Percentiles rank a stretch among this genome's conserved stretches.
These are phyloP conservation scores for Thalassia testudinum DNA, from an alignment of 116 monocot genomes.

Conservation along the genomic window DNA sequence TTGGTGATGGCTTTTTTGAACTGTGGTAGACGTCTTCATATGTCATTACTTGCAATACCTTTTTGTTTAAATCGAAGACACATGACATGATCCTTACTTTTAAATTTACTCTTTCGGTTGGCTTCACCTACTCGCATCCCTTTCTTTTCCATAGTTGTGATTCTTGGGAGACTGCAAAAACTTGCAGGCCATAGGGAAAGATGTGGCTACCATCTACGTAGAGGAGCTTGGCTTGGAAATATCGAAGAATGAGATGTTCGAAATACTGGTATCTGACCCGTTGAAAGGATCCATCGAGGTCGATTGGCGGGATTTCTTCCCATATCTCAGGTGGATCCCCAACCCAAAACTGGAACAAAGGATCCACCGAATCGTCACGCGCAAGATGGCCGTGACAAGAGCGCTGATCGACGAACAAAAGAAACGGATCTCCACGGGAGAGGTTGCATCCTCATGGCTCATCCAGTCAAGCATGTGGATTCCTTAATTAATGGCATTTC, in stretches of 20 bases:
- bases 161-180: too few relatives aligned
- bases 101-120: background rate
- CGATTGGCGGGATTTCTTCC: conserved; percentile 99
- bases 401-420: conserved; percentile 59
- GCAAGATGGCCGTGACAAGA: conserved; percentile 48
- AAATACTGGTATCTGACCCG: conserved; percentile 58
- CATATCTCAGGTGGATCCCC: conserved; percentile 75
- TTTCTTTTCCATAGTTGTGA: background rate
- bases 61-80: background rate
- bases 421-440: conserved; percentile 43
- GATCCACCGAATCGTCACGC: conserved; percentile 30
- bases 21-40: background rate
- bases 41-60: background rate
- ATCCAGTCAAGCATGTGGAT: background rate
- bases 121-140: background rate
- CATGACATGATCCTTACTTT: background rate
- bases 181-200: conserved; percentile 63
- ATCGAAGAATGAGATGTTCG: conserved; percentile 54
- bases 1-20: background rate
- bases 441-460: conserved; percentile 21
- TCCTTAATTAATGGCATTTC: background rate
- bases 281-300: conserved; percentile 85
- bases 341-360: conserved; percentile 47
- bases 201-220: conserved; percentile 53
- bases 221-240: conserved; percentile 56